These are phyloP conservation scores for Talaromyces trachyspermus DNA, from an alignment of 495 filamentous ascomycete species.

Conservation along the genomic window DNA sequence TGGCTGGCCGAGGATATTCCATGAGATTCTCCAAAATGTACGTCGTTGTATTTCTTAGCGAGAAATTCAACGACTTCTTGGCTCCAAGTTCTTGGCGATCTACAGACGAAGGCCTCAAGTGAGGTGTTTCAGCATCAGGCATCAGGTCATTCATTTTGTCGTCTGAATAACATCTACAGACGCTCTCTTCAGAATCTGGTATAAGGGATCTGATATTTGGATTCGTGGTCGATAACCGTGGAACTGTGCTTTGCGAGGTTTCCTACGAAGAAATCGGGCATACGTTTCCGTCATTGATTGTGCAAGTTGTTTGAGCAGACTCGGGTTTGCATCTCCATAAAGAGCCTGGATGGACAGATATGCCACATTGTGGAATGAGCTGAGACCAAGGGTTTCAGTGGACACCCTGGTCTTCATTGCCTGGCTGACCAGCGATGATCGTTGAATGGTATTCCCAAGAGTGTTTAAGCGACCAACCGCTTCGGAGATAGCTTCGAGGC, in stretches of 20 bases:
- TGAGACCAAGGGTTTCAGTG: background rate
- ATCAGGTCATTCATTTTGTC: background rate
- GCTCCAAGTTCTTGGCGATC: background rate
- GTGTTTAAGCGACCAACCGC: background rate
- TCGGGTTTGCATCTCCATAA: background rate
- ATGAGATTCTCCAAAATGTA: background rate
- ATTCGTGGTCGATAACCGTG: background rate
- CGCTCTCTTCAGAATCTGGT: background rate
- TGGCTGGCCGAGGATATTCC: background rate
- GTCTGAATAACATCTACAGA: background rate
- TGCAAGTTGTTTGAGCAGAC: background rate
- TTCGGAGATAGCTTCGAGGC: background rate
- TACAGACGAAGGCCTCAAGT: background rate
- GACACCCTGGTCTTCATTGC: background rate
- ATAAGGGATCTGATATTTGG: background rate
- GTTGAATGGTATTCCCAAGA: slow-evolving; percentile 1
- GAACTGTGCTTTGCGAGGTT: slow-evolving; percentile 1
- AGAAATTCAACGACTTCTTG: background rate
- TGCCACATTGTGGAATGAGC: slow-evolving; percentile 1
- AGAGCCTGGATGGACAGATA: background rate
- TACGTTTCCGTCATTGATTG: slow-evolving; percentile 5
- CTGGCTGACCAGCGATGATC: background rate
- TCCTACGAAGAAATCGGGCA: background rate
- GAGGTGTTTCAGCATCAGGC: too few species aligned
- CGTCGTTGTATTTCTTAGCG: background rate